phyloP scores from a whole-genome alignment of 2,329 filamentous ascomycete species.

The Fusarium duplospermum region DNA sequence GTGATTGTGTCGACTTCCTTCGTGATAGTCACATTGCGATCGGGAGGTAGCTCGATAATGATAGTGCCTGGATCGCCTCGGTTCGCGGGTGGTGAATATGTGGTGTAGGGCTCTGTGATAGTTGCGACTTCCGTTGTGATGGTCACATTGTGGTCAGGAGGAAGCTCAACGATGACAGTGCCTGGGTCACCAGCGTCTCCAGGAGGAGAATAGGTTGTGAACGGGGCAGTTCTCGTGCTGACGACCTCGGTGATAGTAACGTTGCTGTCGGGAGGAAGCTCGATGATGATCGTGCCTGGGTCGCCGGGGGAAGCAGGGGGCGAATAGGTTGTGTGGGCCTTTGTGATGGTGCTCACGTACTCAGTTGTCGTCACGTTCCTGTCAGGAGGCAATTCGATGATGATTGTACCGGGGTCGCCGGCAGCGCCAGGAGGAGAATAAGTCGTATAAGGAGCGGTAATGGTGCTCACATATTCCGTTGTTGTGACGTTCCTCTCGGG shows the following conservation, averaged over 20 bases:
- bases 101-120: slow-evolving; percentile 4
- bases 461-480: background rate
- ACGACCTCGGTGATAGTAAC: slow-evolving; percentile 15
- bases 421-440: background rate
- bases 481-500: background rate
- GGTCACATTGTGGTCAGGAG: slow-evolving; percentile 15
- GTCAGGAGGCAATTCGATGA: background rate
- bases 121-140: slow-evolving; percentile 1
- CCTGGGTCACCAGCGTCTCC: slow-evolving; percentile 13
- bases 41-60: background rate
- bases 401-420: background rate
- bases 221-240: slow-evolving; percentile 8
- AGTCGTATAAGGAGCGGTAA: slow-evolving; percentile 16
- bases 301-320: slow-evolving; percentile 10
- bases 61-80: slow-evolving; percentile 16
- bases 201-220: slow-evolving; percentile 13
- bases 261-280: slow-evolving; percentile 10
- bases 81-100: background rate
- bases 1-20: background rate
- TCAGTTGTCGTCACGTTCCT: background rate
- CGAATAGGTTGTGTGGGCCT: background rate
- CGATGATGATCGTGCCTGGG: slow-evolving; percentile 9
- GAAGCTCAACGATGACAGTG: slow-evolving; percentile 16
- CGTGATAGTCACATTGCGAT: slow-evolving; percentile 28
- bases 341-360: background rate